Evolutionary conservation across 768 basidiomycete species (phyloP).

Genomic region (Agrocybe pediades): DNA sequence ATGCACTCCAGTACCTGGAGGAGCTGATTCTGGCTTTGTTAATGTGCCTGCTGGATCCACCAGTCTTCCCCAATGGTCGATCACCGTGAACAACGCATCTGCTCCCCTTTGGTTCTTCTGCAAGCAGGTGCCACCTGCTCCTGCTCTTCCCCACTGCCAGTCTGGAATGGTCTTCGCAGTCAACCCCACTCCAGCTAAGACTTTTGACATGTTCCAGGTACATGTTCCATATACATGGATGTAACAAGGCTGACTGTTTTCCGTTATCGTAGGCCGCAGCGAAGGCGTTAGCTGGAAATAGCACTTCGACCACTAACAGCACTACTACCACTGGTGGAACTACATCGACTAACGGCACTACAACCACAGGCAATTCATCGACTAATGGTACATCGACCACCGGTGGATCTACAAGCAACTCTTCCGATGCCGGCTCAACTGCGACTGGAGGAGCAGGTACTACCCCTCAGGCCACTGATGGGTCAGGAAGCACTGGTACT

Average conservation of each 20-base stretch:
- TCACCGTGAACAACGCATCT: slow-evolving; percentile 47
- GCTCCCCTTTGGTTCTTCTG: slow-evolving; percentile 67
- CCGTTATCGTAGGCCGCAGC: slow-evolving; percentile 16
- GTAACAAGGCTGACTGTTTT: not conserved
- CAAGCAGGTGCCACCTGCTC: slow-evolving; percentile 37
- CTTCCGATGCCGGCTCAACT: not conserved
- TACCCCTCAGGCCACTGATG: too few relatives aligned
- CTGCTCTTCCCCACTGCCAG: slow-evolving; percentile 41
- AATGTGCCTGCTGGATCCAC: slow-evolving; percentile 32
- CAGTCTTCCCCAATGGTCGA: slow-evolving; percentile 41
- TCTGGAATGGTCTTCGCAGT: slow-evolving; percentile 65
- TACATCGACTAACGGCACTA: not conserved
- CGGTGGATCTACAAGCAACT: not conserved
- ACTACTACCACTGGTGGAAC: slow-evolving; percentile 5
- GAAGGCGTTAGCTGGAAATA: slow-evolving; percentile 14
- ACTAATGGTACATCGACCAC: not conserved
- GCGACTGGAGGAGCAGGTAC: too few relatives aligned
- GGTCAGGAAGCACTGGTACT: slow-evolving; percentile 13
- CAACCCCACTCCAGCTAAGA: slow-evolving; percentile 49
- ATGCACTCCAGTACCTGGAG: slow-evolving; percentile 41
- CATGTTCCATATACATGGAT: not conserved
- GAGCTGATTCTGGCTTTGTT: slow-evolving; percentile 56
- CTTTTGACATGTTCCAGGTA: slow-evolving; percentile 50
- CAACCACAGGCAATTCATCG: not conserved
- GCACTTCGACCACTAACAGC: slow-evolving; percentile 13